Conservation (phyloP, 176 grass and related monocot species). For the Cocos nucifera region DNA sequence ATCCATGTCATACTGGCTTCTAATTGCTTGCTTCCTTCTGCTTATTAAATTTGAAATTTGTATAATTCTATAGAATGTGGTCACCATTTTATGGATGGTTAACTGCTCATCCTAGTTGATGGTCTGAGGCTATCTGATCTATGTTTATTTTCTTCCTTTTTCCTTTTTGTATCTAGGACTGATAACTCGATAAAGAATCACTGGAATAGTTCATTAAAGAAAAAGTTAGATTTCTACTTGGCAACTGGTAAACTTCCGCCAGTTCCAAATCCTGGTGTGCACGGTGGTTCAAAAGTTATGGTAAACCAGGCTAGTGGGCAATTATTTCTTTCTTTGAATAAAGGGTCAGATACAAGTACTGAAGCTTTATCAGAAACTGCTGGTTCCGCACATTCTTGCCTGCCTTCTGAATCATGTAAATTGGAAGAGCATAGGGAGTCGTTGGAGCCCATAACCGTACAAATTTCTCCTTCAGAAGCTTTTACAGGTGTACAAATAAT, state of each 20-base stretch:
- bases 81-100: no score
- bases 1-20: no score
- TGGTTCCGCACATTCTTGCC: conserved; percentile 22
- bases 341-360: conserved; percentile 11
- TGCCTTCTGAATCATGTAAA: conserved; percentile 24
- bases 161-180: conserved; percentile 51
- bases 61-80: no score
- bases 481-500: conserved; percentile 18
- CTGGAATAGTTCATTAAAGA: conserved; percentile 98
- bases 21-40: no score
- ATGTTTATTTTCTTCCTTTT: conserved; percentile 2
- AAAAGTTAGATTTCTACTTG: conserved; percentile 59
- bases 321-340: conserved; percentile 34
- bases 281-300: conserved; percentile 43
- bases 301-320: conserved; percentile 1
- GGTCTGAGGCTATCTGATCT: neutral
- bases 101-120: neutral
- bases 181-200: conserved; percentile 99
- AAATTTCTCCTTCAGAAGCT: conserved; percentile 15
- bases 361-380: conserved; percentile 27
- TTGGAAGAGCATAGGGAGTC: conserved; percentile 22
- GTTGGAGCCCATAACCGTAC: conserved; percentile 25
- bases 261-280: conserved; percentile 21
- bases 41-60: no score
- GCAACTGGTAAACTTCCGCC: conserved; percentile 26